Percentiles rank a stretch among this genome's conserved stretches.
phyloP scores from a whole-genome alignment of 805 yeast species.

The Schwanniomyces vanrijiae region DNA sequence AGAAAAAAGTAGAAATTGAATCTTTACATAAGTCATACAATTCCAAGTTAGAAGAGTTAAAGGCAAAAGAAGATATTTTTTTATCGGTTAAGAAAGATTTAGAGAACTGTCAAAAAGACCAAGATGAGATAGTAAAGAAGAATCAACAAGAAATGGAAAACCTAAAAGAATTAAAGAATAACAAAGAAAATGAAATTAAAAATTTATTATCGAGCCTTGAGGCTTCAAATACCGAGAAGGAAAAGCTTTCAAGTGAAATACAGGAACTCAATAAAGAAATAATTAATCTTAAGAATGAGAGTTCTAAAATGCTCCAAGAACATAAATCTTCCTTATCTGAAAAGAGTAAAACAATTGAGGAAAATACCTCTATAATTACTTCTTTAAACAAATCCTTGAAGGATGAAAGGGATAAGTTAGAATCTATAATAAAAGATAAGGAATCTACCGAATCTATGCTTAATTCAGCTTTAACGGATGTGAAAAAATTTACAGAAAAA shows the following conservation, averaged over 20 bases:
- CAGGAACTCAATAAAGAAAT: slow-evolving; percentile 2
- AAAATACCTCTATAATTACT: not conserved
- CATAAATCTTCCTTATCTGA: not conserved
- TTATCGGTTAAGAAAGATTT: not conserved
- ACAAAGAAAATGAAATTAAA: not conserved
- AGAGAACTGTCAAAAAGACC: not conserved
- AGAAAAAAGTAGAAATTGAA: not conserved
- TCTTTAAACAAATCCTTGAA: not conserved
- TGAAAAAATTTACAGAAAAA: not conserved
- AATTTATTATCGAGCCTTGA: not conserved
- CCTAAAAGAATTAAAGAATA: not conserved
- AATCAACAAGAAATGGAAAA: not conserved
- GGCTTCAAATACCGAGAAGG: not conserved
- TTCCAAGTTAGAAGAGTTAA: not conserved
- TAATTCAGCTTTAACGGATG: slow-evolving; percentile 2
- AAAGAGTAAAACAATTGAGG: not conserved
- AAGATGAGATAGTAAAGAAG: not conserved
- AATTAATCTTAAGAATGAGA: slow-evolving; percentile 3
- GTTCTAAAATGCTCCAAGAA: not conserved
- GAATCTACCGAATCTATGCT: not conserved
- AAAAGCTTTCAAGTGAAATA: not conserved
- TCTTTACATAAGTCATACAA: not conserved
- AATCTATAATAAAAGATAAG: slow-evolving; percentile 3
- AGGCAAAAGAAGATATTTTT: not conserved
- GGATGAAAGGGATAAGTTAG: slow-evolving; percentile 1